A percentile compares a stretch with the other conserved stretches of the same genome.
These are phyloP conservation scores for maize (Zea mays) DNA, from an alignment of 176 grass and related monocot genomes.

Conservation along the genomic window Zm-B73-REFERENCE-NAM-5.0 NC_050100.1:197453501-197454000, in stretches of 20 bases:
- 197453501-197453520: neutral
- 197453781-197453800: conserved; percentile 18
- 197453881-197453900: neutral
- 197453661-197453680: no score
- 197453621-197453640: no score
- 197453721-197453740: no score
- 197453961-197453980: neutral
- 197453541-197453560: no score
- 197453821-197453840: neutral
- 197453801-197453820: neutral
- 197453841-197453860: neutral
- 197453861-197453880: neutral
- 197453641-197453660: no score
- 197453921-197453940: neutral
- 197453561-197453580: no score
- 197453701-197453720: no score
- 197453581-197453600: no score
- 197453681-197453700: no score
- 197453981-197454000: neutral
- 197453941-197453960: neutral
- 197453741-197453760: neutral
- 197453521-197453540: no score
- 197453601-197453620: no score
- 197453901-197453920: neutral
- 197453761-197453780: neutral